These are phyloP conservation scores for Protostelium mycophagum DNA, from an alignment of 78 protist species.

Conservation along the genomic window DNA sequence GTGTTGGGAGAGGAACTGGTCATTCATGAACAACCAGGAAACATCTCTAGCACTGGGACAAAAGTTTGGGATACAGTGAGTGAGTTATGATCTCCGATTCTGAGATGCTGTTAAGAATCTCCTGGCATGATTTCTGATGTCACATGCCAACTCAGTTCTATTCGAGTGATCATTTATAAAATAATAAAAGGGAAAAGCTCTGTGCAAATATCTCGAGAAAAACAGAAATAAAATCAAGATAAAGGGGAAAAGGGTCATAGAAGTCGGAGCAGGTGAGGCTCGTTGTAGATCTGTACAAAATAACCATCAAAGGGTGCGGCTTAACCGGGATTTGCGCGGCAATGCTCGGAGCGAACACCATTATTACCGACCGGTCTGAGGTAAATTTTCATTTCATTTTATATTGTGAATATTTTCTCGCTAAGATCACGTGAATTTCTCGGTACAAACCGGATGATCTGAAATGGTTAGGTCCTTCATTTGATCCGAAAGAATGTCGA, in stretches of 20 bases:
- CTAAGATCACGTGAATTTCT: too few relatives aligned
- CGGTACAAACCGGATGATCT: too few relatives aligned
- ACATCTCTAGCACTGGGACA: background rate
- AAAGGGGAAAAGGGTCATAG: background rate
- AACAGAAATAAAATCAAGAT: background rate
- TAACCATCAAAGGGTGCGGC: too few relatives aligned
- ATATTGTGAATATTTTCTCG: too few relatives aligned
- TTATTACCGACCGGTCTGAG: too few relatives aligned
- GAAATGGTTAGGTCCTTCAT: background rate
- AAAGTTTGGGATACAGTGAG: background rate
- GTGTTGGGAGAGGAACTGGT: background rate
- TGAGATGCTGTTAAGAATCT: too few relatives aligned
- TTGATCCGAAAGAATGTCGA: background rate
- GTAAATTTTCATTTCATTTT: too few relatives aligned
- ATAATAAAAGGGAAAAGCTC: background rate
- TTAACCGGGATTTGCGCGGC: too few relatives aligned
- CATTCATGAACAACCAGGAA: background rate
- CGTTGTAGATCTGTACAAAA: too few relatives aligned
- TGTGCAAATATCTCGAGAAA: background rate
- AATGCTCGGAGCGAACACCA: too few relatives aligned
- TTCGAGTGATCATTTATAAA: background rate
- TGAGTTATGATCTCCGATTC: background rate
- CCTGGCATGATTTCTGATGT: too few relatives aligned
- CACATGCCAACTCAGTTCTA: too few relatives aligned
- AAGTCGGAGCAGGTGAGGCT: background rate